Percentiles rank a stretch among this genome's conserved stretches.
phyloP scores from a whole-genome alignment of 192 early-diverging fungal genomes.

The Kickxella alabastrina region DNA sequence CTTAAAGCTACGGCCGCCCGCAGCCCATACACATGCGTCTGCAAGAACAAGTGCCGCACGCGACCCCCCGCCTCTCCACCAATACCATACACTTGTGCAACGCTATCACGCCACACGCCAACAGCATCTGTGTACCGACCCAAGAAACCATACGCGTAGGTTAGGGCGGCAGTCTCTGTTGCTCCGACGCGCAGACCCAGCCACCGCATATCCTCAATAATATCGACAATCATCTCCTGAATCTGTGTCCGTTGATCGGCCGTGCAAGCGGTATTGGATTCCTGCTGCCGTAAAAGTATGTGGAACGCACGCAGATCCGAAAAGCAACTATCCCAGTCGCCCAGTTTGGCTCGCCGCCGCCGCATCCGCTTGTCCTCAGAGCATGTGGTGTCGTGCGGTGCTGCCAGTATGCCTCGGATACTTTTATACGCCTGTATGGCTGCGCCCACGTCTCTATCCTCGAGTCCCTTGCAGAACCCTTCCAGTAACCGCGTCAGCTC shows the following conservation, averaged over 20 bases:
- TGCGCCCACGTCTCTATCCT: no score
- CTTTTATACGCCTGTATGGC: no score
- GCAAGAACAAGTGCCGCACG: constrained; percentile 16
- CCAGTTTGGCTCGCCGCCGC: background rate
- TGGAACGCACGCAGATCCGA: constrained; percentile 29
- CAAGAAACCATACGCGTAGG: constrained; percentile 12
- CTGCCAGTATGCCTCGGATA: no score
- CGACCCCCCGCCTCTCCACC: background rate
- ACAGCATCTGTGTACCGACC: constrained; percentile 10
- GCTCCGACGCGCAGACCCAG: constrained; percentile 32
- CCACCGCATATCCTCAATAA: constrained; percentile 30
- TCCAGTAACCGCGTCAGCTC: no score
- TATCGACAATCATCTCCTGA: constrained; percentile 2
- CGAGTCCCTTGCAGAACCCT: no score
- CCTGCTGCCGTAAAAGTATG: constrained; percentile 14
- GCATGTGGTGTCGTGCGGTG: no score
- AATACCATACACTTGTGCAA: background rate
- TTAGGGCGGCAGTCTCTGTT: constrained; percentile 24
- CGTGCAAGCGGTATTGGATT: background rate
- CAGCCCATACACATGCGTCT: constrained; percentile 33
- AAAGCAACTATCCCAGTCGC: background rate
- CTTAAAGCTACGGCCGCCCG: constrained; percentile 26
- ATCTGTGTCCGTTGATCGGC: background rate
- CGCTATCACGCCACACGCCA: constrained; percentile 13
- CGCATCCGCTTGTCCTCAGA: constrained; percentile 9